Evolutionary conservation across 768 basidiomycete species (phyloP).

Genomic region (Hygrocybe punicea): DNA sequence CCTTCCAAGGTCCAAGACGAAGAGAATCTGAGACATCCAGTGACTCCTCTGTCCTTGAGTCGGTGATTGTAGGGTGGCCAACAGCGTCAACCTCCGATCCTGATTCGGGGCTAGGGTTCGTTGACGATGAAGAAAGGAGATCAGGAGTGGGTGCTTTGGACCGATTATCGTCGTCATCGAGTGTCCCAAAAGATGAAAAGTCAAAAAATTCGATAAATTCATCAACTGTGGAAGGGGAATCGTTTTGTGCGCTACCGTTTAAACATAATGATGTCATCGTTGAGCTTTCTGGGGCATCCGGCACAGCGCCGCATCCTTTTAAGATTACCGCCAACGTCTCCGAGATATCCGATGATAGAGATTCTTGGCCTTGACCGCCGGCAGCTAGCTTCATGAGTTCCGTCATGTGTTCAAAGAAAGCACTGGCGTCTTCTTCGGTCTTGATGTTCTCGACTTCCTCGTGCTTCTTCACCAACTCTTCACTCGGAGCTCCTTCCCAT

Average conservation of each 20-base stretch:
- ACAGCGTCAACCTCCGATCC: slow-evolving; percentile 57
- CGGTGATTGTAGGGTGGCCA: slow-evolving; percentile 42
- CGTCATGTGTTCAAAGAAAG: slow-evolving; percentile 61
- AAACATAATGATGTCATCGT: background rate
- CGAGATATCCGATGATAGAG: slow-evolving; percentile 43
- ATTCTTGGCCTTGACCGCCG: slow-evolving; percentile 31
- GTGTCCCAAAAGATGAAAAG: slow-evolving; percentile 56
- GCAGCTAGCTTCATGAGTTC: slow-evolving; percentile 57
- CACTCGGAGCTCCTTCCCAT: slow-evolving; percentile 60
- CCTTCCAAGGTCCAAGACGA: slow-evolving; percentile 59
- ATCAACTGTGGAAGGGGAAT: slow-evolving; percentile 32
- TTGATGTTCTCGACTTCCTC: slow-evolving; percentile 50
- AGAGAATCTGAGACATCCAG: slow-evolving; percentile 52
- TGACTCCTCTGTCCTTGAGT: slow-evolving; percentile 53
- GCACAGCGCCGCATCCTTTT: slow-evolving; percentile 45
- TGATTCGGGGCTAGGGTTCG: slow-evolving; percentile 76
- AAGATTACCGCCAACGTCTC: slow-evolving; percentile 62
- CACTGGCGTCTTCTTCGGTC: slow-evolving; percentile 62
- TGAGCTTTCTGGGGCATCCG: slow-evolving; percentile 25
- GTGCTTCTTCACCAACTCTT: slow-evolving; percentile 44
- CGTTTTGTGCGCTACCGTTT: background rate
- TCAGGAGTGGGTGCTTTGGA: slow-evolving; percentile 77
- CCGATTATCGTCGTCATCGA: slow-evolving; percentile 55
- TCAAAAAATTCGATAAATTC: slow-evolving; percentile 66
- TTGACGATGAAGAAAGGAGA: slow-evolving; percentile 63